Evolutionary conservation across 2,329 filamentous ascomycete genomes (phyloP).

Genomic region (Pestalotiopsis sp.): DNA sequence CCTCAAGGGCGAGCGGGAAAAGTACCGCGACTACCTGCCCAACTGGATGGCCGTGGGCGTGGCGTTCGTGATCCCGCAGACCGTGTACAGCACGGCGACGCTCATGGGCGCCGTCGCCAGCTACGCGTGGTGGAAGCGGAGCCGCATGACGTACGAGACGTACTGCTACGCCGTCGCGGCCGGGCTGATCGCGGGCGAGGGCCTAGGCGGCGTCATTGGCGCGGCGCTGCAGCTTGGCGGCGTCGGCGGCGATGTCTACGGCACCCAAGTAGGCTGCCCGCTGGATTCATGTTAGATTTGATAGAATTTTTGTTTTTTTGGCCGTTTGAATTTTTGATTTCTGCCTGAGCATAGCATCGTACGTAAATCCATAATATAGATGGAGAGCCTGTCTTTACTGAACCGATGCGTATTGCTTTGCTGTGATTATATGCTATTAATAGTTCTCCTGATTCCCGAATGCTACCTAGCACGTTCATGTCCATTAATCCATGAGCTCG

Average conservation of each 20-base stretch:
- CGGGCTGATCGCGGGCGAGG: constrained; percentile 65
- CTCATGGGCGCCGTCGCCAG: constrained; percentile 56
- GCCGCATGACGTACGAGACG: constrained; percentile 54
- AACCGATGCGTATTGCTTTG: not conserved
- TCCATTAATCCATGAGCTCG: not conserved
- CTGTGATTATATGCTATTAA: not conserved
- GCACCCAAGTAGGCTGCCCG: constrained; percentile 7
- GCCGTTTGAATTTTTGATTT: not conserved
- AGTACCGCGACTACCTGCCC: constrained; percentile 58
- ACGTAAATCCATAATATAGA: not conserved
- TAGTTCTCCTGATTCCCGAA: not conserved
- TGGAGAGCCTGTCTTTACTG: not conserved
- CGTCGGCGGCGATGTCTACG: constrained; percentile 9
- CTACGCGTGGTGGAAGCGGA: constrained; percentile 56
- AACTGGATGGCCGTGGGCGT: constrained; percentile 66
- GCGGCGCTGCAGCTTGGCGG: constrained; percentile 9
- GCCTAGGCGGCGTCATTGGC: constrained; percentile 39
- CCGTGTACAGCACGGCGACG: constrained; percentile 61
- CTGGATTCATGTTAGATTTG: constrained; percentile 6
- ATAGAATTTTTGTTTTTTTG: not conserved
- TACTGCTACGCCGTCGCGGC: constrained; percentile 63
- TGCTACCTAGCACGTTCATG: not conserved
- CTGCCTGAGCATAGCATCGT: not conserved
- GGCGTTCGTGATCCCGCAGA: constrained; percentile 59
- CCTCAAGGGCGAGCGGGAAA: constrained; percentile 48